phyloP scores from a whole-genome alignment of 129 eudicot species.

The Artemisia argyi region DNA sequence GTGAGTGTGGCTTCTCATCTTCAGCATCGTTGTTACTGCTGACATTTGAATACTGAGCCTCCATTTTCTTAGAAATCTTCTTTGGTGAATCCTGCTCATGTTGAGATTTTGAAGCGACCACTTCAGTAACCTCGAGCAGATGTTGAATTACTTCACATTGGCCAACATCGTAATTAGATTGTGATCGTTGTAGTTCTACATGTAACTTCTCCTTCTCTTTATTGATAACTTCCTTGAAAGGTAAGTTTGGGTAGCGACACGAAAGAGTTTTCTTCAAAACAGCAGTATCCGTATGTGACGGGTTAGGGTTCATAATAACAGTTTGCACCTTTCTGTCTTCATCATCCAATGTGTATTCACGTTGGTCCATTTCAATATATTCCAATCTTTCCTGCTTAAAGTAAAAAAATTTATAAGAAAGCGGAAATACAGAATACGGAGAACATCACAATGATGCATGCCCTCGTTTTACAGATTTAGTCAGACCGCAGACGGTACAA shows the following conservation, averaged over 20 bases:
- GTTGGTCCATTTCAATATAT: conserved; percentile 75
- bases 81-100: conserved; percentile 55
- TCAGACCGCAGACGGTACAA: neutral
- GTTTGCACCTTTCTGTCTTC: conserved; percentile 87
- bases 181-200: conserved; percentile 82
- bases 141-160: conserved; percentile 95
- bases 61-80: conserved; percentile 45
- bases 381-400: conserved; percentile 77
- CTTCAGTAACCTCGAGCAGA: conserved; percentile 80
- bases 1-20: conserved; percentile 38
- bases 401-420: neutral
- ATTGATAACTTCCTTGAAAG: conserved; percentile 60
- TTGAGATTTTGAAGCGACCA: conserved; percentile 58
- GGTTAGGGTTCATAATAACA: conserved; percentile 83
- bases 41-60: conserved; percentile 39
- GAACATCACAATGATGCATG: too few relatives aligned
- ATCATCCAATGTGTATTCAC: conserved; percentile 85
- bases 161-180: conserved; percentile 72
- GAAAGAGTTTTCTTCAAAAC: conserved; percentile 84
- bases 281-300: conserved; percentile 56
- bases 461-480: too few relatives aligned
- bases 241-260: conserved; percentile 88
- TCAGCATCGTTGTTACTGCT: conserved; percentile 38
- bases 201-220: conserved; percentile 93
- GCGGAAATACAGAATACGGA: neutral